Conservation (phyloP, 169 alveolate species). For the Fabrea salina region DNA sequence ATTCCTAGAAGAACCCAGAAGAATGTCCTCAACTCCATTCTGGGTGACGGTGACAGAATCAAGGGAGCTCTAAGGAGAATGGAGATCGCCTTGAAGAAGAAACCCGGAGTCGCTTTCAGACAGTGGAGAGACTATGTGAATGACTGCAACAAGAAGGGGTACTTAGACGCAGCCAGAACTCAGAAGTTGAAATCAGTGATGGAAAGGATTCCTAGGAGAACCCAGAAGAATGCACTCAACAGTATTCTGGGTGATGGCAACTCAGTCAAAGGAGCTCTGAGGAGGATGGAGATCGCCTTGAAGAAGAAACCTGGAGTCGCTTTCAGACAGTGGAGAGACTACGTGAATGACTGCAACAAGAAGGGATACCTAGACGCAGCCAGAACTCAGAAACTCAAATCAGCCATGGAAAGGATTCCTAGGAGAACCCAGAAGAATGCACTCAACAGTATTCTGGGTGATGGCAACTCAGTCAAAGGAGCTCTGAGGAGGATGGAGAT, state of each 20-base stretch:
- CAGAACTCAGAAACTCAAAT: slow-evolving; percentile 1
- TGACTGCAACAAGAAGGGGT: not conserved
- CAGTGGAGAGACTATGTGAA: not conserved
- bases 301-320: not conserved
- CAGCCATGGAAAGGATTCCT: slow-evolving; percentile 4
- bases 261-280: not conserved
- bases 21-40: not conserved
- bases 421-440: not conserved
- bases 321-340: slow-evolving; percentile 13
- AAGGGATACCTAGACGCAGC: not conserved
- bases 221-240: not conserved
- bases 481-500: not conserved
- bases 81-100: not conserved
- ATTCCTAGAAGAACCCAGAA: slow-evolving; percentile 5
- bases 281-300: not conserved
- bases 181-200: not conserved
- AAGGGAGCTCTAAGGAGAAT: slow-evolving; percentile 6
- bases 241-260: not conserved
- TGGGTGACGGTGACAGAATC: not conserved
- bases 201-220: slow-evolving; percentile 14
- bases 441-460: slow-evolving; percentile 1
- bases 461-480: slow-evolving; percentile 20
- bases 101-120: not conserved
- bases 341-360: not conserved
- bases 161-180: not conserved